phyloP scores from a whole-genome alignment of 2,329 filamentous ascomycete species.

The Monosporascus ibericus region DNA sequence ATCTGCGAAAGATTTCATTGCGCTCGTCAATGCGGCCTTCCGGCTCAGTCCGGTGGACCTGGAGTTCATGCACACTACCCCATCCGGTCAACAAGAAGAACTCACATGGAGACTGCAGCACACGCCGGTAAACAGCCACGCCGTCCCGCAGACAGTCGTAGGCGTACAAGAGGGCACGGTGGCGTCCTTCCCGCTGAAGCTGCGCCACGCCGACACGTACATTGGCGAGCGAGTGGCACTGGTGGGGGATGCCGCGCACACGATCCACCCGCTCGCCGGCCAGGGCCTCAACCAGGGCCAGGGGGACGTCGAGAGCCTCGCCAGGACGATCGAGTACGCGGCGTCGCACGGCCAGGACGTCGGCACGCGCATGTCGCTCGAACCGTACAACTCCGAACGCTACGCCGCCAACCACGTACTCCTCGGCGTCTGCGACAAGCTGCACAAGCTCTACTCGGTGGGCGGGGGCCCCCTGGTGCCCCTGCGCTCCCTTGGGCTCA shows the following conservation, averaged over 20 bases:
- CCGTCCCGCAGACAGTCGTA: constrained; percentile 60
- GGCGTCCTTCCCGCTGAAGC: constrained; percentile 83
- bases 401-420: constrained; percentile 78
- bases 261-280: constrained; percentile 87
- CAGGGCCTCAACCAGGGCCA: constrained; percentile 94
- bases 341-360: constrained; percentile 83
- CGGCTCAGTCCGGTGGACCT: constrained; percentile 74
- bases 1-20: constrained; percentile 64
- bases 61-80: constrained; percentile 68
- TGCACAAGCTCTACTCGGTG: constrained; percentile 88
- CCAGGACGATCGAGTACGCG: constrained; percentile 67
- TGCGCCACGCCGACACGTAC: constrained; percentile 93
- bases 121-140: constrained; percentile 47
- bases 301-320: constrained; percentile 77
- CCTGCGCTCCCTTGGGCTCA: constrained; percentile 69
- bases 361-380: constrained; percentile 70
- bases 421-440: constrained; percentile 76
- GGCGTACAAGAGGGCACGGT: constrained; percentile 72
- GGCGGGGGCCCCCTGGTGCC: constrained; percentile 74
- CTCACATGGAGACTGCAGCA: constrained; percentile 76
- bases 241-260: constrained; percentile 91
- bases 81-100: constrained; percentile 61
- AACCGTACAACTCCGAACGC: constrained; percentile 73
- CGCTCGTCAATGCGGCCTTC: constrained; percentile 92
- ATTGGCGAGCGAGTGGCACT: constrained; percentile 84